These are phyloP conservation scores for Pyrenophora teres DNA, from an alignment of 2,329 filamentous ascomycete genomes.

Conservation along the genomic window DNA sequence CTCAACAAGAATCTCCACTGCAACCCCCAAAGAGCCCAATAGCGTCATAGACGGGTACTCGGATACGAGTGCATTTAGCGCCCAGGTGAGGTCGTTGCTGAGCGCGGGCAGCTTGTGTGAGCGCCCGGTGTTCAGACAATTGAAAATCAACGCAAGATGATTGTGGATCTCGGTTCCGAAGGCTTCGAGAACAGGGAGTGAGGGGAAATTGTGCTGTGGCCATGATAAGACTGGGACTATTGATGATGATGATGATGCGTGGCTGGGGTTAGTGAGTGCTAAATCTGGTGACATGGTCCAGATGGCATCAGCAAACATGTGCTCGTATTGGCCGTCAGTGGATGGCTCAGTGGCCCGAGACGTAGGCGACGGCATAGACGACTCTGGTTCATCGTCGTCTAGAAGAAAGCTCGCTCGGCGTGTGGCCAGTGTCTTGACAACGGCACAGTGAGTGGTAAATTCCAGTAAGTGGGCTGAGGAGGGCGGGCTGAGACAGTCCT, in stretches of 20 bases:
- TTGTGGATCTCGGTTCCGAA: constrained; percentile 3
- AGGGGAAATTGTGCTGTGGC: neutral
- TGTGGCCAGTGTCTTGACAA: neutral
- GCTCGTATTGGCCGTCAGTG: neutral
- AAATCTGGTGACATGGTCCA: constrained; percentile 4
- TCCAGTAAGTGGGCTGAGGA: constrained; percentile 1
- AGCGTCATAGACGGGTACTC: neutral
- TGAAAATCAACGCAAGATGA: constrained; percentile 2
- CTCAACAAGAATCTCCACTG: constrained; percentile 9
- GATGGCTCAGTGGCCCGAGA: no score
- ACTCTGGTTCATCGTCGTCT: neutral
- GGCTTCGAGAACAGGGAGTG: neutral
- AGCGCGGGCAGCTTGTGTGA: neutral
- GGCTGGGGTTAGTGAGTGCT: neutral
- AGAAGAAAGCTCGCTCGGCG: constrained; percentile 9
- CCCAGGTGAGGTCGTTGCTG: constrained; percentile 3
- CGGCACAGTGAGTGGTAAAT: constrained; percentile 1
- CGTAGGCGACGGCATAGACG: neutral
- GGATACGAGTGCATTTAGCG: constrained; percentile 2
- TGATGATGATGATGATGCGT: neutral
- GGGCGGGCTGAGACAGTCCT: neutral
- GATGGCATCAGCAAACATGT: constrained; percentile 4
- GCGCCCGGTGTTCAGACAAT: constrained; percentile 1
- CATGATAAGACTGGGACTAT: neutral
- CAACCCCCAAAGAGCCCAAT: constrained; percentile 1